phyloP scores from a whole-genome alignment of 2,329 filamentous ascomycete genomes.

The Fusarium temperatum region DNA sequence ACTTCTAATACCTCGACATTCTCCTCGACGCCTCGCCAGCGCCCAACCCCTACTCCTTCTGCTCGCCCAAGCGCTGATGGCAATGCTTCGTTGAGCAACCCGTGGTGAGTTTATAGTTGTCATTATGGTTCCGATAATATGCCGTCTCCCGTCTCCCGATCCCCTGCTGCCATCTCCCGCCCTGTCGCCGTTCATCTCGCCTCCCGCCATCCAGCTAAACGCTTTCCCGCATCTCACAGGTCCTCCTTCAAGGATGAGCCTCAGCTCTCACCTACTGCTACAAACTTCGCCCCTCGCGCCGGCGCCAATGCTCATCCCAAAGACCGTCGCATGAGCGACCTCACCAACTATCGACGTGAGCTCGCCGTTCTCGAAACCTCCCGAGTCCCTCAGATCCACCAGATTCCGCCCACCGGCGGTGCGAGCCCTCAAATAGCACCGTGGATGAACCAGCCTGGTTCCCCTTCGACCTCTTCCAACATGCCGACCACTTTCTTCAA shows the following conservation, averaged over 20 bases:
- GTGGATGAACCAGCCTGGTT: slow-evolving; percentile 62
- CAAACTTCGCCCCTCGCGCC: slow-evolving; percentile 54
- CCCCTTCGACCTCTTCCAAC: slow-evolving; percentile 49
- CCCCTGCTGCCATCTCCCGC: slow-evolving; percentile 25
- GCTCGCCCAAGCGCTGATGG: slow-evolving; percentile 36
- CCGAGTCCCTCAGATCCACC: slow-evolving; percentile 68
- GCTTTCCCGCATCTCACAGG: slow-evolving; percentile 35
- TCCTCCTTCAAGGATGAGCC: slow-evolving; percentile 48
- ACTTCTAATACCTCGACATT: slow-evolving; percentile 17
- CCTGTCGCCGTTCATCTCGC: slow-evolving; percentile 28
- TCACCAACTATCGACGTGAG: slow-evolving; percentile 77
- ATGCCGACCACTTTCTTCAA: slow-evolving; percentile 73
- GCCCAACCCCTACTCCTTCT: slow-evolving; percentile 19
- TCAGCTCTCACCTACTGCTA: slow-evolving; percentile 61
- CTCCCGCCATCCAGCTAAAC: slow-evolving; percentile 32
- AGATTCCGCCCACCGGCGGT: slow-evolving; percentile 58
- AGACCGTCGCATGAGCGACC: slow-evolving; percentile 67
- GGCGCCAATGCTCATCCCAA: slow-evolving; percentile 54
- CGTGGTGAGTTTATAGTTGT: slow-evolving; percentile 36
- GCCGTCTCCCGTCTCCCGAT: slow-evolving; percentile 27
- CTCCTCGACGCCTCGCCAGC: slow-evolving; percentile 34
- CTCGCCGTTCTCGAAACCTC: slow-evolving; percentile 73
- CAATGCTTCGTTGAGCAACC: slow-evolving; percentile 40
- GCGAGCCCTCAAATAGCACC: slow-evolving; percentile 65
- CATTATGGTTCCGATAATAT: slow-evolving; percentile 7